Conservation (phyloP, 257 asterid species). For the Thymus mandschuricus region DNA sequence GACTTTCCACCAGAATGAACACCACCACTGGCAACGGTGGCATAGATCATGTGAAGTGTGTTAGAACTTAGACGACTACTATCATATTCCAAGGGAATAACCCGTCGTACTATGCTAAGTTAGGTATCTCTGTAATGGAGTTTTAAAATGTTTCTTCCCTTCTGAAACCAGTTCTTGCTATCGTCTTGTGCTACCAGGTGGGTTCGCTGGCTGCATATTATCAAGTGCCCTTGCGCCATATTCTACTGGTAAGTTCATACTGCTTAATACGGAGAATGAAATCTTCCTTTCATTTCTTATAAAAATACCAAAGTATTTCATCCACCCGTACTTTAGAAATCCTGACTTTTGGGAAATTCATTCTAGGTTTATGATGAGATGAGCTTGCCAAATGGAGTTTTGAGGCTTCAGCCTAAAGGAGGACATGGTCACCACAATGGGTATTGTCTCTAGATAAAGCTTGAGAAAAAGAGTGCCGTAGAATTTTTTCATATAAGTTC, state of each 20-base stretch:
- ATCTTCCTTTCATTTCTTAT: slow-evolving; percentile 5
- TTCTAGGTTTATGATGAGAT: slow-evolving; percentile 88
- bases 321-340: background rate
- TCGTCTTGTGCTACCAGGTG: slow-evolving; percentile 50
- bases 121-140: slow-evolving; percentile 7
- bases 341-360: slow-evolving; percentile 10
- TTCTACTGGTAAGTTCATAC: slow-evolving; percentile 68
- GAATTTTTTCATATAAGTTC: slow-evolving; percentile 5
- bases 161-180: background rate
- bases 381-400: slow-evolving; percentile 93
- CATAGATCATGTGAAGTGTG: slow-evolving; percentile 10
- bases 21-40: slow-evolving; percentile 1
- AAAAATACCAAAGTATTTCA: slow-evolving; percentile 13
- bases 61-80: background rate
- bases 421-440: slow-evolving; percentile 98
- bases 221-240: slow-evolving; percentile 95
- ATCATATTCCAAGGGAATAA: background rate
- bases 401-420: slow-evolving; percentile 95
- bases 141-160: slow-evolving; percentile 8
- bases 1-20: background rate
- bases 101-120: background rate
- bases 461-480: slow-evolving; percentile 11
- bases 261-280: slow-evolving; percentile 4
- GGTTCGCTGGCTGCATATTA: slow-evolving; percentile 98
- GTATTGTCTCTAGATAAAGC: slow-evolving; percentile 47